Conservation (phyloP, 2,329 filamentous ascomycete genomes). For the Fusarium scirpi region DNA sequence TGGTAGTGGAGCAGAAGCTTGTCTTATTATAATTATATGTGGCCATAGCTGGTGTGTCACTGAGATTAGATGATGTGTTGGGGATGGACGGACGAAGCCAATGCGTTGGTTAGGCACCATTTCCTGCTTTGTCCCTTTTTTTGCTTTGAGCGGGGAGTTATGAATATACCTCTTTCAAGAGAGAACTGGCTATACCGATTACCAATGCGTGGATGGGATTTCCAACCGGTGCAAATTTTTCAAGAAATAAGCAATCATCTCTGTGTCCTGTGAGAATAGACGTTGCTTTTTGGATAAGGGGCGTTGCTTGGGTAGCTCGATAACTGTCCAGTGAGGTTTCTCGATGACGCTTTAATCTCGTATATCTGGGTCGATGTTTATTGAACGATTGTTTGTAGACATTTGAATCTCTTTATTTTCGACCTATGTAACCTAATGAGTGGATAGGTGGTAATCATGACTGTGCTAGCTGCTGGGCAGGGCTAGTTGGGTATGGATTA, state of each 20-base stretch:
- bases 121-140: slow-evolving; percentile 19
- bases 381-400: slow-evolving; percentile 17
- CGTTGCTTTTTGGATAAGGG: slow-evolving; percentile 10
- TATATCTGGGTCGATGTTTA: slow-evolving; percentile 8
- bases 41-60: slow-evolving; percentile 23
- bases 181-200: slow-evolving; percentile 4
- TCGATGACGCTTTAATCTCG: neutral
- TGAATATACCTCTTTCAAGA: slow-evolving; percentile 21
- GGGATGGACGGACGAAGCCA: slow-evolving; percentile 30
- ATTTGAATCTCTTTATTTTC: neutral
- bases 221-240: neutral
- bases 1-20: slow-evolving; percentile 1
- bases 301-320: slow-evolving; percentile 4
- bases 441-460: neutral
- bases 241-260: neutral
- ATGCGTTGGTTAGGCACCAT: slow-evolving; percentile 43
- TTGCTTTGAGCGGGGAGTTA: slow-evolving; percentile 37
- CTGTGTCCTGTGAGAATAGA: neutral
- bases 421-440: slow-evolving; percentile 10
- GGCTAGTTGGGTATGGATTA: neutral
- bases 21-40: neutral
- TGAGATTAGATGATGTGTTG: slow-evolving; percentile 13
- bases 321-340: slow-evolving; percentile 1
- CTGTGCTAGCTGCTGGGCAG: neutral
- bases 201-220: neutral